Base-by-base conservation (phyloP, 139 green algal genomes). In the Tetradesmus obliquus region DNA sequence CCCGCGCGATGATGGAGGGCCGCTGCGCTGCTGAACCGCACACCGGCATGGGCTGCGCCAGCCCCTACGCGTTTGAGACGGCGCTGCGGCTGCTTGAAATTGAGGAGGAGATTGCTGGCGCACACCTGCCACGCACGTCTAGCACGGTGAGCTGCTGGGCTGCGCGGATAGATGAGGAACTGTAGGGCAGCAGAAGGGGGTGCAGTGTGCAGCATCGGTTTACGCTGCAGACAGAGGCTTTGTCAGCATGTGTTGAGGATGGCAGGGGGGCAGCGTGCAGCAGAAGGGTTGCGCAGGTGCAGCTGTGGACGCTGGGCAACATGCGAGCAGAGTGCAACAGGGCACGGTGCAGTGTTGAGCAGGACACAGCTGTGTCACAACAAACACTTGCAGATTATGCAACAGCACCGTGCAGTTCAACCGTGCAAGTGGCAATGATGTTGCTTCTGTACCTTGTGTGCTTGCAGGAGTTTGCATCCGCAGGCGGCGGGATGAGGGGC, bases 81-180 rank as follows among this genome's bases (percentile, higher is more conserved):
- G 95, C 97, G 6, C 94, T 98, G 79, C 96, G 95, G 86, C 94
- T 98, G 90, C 89, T 98, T 62, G 93, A 95, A 81, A 84, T 94
- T 12, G 92, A 95, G 82, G 90, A 89, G 19, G 87, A 94, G 53
- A 91, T 95, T 76, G 82, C 85, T 6, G 90, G 86, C 1, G 82
- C 69, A 1, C 55, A 45, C 22, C 51, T 90, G 51, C 69, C 86
- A 24, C 51, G 71, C 17, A 22, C 12, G 12, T n/a, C 71, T 2
- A 90, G 86, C 71, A 22, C 79, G 86, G 86, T 83, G 66, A 76
- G 66, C 2, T 76, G 66, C 17, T 13, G 17, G 66, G 66, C 66
- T 45, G 32, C 32, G 32, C 32, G 32, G 32, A 45, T 45, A 45
- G 32, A 45, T 45, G 32, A 45, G 32, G 0, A 45, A 45, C 32